Base-by-base conservation (phyloP, 2,329 filamentous ascomycete genomes). In the Pseudogymnoascus sp. region DNA sequence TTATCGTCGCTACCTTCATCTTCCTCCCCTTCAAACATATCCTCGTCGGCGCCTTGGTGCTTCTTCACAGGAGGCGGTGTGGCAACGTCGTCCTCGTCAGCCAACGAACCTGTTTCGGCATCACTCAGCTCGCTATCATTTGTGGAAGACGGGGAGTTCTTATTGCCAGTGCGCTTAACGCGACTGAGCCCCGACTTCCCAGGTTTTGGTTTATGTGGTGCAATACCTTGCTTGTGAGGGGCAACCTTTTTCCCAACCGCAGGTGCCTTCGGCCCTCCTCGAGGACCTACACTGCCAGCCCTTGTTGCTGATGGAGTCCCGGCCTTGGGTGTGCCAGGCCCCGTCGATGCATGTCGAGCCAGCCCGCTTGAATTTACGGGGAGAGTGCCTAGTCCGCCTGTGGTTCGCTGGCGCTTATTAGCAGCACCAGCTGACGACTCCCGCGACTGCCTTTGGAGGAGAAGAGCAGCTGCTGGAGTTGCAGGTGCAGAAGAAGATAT, bases 1-100 rank as follows among this genome's bases (percentile, higher is more conserved):
- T 78, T 90, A 72, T 89, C 88, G 75, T 92, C 89, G 66, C 88
- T 87, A 62, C 86, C 86, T 44, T 88, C 88, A 63, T 91, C 88
- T 60, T 91, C 88, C 33, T 88, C 86, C 15, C 75, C 67, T 74
- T 79, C 73, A 68, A 79, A 75, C 63, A 85, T 80, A 7, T 78
- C 82, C 63, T 81, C 82, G 29, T 82, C 82, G 69, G 84, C 76
- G 68, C 75, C 65, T 65, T 76, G 73, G 70, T 84, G 85, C 68
- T 87, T 80, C 62, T 80, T 78, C 33, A 80, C 77, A n/a, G 67
- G 64, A 13, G 71, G 68, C 7, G 70, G 66, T 13, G 61, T 64
- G 17, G 62, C 66, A 68, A 75, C 65, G 40, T 77, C 71, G 59
- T 83, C 78, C 62, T 82, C 79, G 56, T 85, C 79, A 60, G 82